Evolutionary conservation across 345 rosid species (phyloP), one percentile per base, ranked within the genome.

Genomic region (Punica granatum): DNA sequence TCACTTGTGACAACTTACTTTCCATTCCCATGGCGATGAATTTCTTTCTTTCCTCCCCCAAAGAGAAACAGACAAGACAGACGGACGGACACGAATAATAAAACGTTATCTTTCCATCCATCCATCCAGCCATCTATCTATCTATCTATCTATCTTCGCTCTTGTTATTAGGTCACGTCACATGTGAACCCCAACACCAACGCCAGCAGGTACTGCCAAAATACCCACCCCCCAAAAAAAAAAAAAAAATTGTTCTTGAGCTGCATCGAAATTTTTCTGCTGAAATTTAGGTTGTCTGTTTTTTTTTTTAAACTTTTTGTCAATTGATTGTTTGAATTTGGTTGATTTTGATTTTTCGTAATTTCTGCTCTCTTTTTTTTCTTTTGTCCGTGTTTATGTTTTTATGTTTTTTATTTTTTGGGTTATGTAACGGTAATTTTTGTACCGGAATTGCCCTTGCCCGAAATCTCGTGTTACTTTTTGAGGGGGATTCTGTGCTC

Each of bases 81-180:
- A 7, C 26, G n/a, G n/a, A n/a, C n/a, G n/a, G n/a, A 51, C 58
- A 23, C 58, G 21, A 51, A n/a, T 21, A n/a, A n/a, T n/a, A n/a
- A n/a, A 51, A 51, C 28, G 58, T 51, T 51, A 51, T 51, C 58
- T 1, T 1, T 51, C 58, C n/a, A n/a, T n/a, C n/a, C n/a, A n/a
- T n/a, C n/a, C n/a, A n/a, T n/a, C n/a, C n/a, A n/a, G n/a, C n/a
- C n/a, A n/a, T n/a, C n/a, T n/a, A n/a, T n/a, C n/a, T n/a, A n/a
- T n/a, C n/a, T n/a, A n/a, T n/a, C n/a, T n/a, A n/a, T n/a, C n/a
- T n/a, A n/a, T n/a, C n/a, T n/a, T n/a, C n/a, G n/a, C n/a, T n/a
- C n/a, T n/a, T n/a, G n/a, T 51, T 21, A 51, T 9, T 51, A 51
- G 58, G 58, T 51, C 58, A 51, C 58, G 58, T 51, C 58, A 51